Conservation (phyloP, 345 rosid species). For the Chamaenerion angustifolium region DNA sequence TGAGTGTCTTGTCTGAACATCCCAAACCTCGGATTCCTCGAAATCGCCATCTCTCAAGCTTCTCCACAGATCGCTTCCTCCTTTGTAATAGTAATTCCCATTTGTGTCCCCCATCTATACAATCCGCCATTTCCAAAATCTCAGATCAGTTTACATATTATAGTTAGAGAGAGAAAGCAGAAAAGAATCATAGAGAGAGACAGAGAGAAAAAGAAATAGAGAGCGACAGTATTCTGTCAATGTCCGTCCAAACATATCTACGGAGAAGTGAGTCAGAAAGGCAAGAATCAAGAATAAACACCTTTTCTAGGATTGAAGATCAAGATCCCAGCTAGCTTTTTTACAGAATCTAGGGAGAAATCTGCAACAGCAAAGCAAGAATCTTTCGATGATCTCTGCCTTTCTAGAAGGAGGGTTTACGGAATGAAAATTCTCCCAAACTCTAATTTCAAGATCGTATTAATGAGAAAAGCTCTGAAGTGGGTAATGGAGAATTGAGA, state of each 20-base stretch:
- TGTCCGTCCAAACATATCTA: not conserved
- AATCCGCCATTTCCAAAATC: not conserved
- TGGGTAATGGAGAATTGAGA: no score
- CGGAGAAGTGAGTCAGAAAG: not conserved
- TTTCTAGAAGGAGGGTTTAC: not conserved
- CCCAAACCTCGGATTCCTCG: slow-evolving; percentile 34
- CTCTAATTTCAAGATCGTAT: no score
- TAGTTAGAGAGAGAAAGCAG: no score
- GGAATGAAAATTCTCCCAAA: not conserved
- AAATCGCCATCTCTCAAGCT: slow-evolving; percentile 26
- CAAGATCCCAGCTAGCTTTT: not conserved
- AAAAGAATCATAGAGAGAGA: not conserved
- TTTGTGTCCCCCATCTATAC: slow-evolving; percentile 12
- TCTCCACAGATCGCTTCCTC: slow-evolving; percentile 16
- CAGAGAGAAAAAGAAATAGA: not conserved
- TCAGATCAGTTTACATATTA: no score
- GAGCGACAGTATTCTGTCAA: not conserved
- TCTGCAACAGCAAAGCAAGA: slow-evolving; percentile 1
- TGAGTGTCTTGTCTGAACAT: slow-evolving; percentile 14
- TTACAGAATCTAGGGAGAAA: not conserved
- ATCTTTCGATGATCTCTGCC: not conserved
- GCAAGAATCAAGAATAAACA: not conserved
- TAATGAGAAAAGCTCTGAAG: no score
- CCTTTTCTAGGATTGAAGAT: not conserved
- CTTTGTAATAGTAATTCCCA: slow-evolving; percentile 10